A percentile compares a stretch with the other conserved stretches of the same genome.
Conservation (phyloP, 257 asterid species). For the Solanum ossicruentum region DNA sequence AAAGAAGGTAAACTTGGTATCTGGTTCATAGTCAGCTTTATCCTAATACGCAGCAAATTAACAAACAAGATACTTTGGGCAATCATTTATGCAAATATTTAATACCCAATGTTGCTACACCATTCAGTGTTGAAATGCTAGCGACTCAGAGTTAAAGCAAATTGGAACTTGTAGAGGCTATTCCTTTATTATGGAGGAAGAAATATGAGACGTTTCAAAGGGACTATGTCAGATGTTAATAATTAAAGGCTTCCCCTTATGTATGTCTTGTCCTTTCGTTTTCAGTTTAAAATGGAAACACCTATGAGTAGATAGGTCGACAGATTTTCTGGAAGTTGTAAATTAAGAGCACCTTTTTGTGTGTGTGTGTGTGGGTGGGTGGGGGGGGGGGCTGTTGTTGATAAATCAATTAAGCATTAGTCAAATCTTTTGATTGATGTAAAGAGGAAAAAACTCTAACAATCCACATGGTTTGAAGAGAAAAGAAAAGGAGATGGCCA, state of each 20-base stretch:
- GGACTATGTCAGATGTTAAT: not conserved
- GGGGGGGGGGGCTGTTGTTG: rapidly evolving
- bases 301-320: not conserved
- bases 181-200: not conserved
- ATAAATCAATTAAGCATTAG: too few relatives aligned
- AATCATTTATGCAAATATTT: not conserved
- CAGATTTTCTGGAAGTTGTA: not conserved
- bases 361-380: too few relatives aligned
- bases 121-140: not conserved
- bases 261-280: too few relatives aligned
- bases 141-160: not conserved
- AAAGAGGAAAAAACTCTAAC: not conserved
- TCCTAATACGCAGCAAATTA: not conserved
- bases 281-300: too few relatives aligned
- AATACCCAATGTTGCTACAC: not conserved
- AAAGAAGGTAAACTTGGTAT: not conserved
- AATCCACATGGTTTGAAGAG: not conserved
- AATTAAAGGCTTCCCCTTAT: too few relatives aligned
- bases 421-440: not conserved
- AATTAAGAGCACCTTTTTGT: not conserved
- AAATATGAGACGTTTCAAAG: too few relatives aligned
- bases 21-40: not conserved
- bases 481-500: not conserved
- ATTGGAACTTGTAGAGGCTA: not conserved
- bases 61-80: not conserved